phyloP scores from a whole-genome alignment of 805 yeast genomes.

The Candida suzukii region DNA sequence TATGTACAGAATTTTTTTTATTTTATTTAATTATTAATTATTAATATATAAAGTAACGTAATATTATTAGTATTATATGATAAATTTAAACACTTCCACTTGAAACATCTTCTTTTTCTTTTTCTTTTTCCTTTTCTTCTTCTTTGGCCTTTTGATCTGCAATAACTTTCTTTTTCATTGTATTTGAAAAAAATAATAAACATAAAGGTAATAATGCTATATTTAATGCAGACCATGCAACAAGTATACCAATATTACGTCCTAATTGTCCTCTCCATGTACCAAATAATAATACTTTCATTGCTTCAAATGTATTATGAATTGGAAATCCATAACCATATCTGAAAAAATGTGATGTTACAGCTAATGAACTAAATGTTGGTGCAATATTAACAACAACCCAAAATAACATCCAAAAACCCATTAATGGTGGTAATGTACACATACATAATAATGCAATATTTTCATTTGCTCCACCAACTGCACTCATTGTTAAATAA shows the following conservation, averaged over 20 bases:
- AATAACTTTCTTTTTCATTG: conserved; percentile 19
- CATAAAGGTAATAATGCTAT: conserved; percentile 36
- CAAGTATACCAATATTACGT: conserved; percentile 49
- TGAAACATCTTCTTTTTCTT: not conserved
- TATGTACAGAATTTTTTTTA: too few relatives aligned
- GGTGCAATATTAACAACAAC: conserved; percentile 65
- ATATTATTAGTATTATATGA: too few relatives aligned
- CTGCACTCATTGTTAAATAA: conserved; percentile 64
- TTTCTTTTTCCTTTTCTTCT: not conserved
- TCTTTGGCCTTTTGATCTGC: not conserved
- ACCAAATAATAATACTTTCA: conserved; percentile 51
- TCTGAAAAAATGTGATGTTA: conserved; percentile 49
- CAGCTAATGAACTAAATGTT: conserved; percentile 57
- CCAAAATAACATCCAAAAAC: conserved; percentile 68
- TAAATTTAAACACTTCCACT: not conserved
- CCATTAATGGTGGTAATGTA: conserved; percentile 54
- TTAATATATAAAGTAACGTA: too few relatives aligned
- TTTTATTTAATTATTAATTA: too few relatives aligned
- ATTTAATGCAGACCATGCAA: conserved; percentile 54
- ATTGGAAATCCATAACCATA: conserved; percentile 67
- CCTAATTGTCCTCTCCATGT: conserved; percentile 54
- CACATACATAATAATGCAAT: conserved; percentile 45
- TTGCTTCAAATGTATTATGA: conserved; percentile 55
- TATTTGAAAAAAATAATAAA: conserved; percentile 32
- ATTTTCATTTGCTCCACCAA: conserved; percentile 71